These are phyloP conservation scores for Apophysomyces ossiformis DNA, from an alignment of 371 early-diverging fungal genomes.

Conservation along the genomic window DNA sequence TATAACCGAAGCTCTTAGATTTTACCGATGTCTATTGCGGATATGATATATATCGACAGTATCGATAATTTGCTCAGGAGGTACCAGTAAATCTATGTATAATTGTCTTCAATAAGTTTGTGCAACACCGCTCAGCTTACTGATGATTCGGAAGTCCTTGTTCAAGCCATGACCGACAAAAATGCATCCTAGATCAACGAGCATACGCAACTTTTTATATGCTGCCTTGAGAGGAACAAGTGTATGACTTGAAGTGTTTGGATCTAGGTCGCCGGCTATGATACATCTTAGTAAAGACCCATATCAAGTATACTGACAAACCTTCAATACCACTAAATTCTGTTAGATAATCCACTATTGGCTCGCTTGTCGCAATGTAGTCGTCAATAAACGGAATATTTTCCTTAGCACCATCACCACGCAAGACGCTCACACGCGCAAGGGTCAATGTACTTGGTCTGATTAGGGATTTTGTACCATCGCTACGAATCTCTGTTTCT, in stretches of 20 bases:
- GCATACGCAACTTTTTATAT: conserved; percentile 84
- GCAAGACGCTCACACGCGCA: conserved; percentile 90
- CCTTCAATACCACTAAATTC: conserved; percentile 90
- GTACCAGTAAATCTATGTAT: conserved; percentile 78
- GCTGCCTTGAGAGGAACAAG: conserved; percentile 88
- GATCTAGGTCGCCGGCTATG: conserved; percentile 80
- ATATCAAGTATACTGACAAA: conserved; percentile 21
- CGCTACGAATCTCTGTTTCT: conserved; percentile 89
- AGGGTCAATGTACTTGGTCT: conserved; percentile 82
- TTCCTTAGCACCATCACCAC: conserved; percentile 74
- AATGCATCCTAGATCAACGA: conserved; percentile 88
- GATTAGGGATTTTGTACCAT: conserved; percentile 83
- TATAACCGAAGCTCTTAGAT: background rate
- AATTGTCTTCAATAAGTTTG: background rate
- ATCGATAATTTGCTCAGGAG: conserved; percentile 86
- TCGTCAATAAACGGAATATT: conserved; percentile 94
- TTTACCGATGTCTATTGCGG: conserved; percentile 72
- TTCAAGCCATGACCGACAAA: conserved; percentile 95
- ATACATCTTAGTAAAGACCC: background rate
- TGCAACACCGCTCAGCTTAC: conserved; percentile 36
- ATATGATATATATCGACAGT: conserved; percentile 91
- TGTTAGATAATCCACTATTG: conserved; percentile 89
- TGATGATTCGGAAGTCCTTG: conserved; percentile 93
- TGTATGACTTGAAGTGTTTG: conserved; percentile 67
- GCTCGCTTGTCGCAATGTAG: conserved; percentile 84